Percentiles rank a stretch among this genome's conserved stretches.
Conservation (phyloP, 169 alveolate species). For the Plasmodium billcollinsi region DNA sequence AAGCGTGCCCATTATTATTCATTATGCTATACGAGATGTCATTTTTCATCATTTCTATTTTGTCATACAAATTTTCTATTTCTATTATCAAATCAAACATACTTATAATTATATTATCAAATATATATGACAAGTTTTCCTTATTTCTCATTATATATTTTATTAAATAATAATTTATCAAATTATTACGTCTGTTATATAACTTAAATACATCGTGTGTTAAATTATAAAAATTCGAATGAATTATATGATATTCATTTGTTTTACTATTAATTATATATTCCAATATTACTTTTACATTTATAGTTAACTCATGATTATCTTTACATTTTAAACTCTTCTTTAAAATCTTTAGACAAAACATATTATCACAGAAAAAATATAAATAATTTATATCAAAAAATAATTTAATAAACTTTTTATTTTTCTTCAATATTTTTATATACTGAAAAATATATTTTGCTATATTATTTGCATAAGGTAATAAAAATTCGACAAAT, state of each 20-base stretch:
- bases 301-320: conserved; percentile 21
- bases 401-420: conserved; percentile 34
- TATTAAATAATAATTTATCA: conserved; percentile 33
- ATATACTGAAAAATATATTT: conserved; percentile 43
- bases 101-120: conserved; percentile 41
- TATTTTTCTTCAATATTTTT: conserved; percentile 39
- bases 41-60: too few relatives aligned
- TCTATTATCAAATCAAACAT: conserved; percentile 49
- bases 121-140: conserved; percentile 37
- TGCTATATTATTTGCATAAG: conserved; percentile 4
- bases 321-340: conserved; percentile 26
- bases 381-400: conserved; percentile 62
- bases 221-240: conserved; percentile 29
- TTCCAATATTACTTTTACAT: conserved; percentile 45
- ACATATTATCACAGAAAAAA: conserved; percentile 40
- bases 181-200: conserved; percentile 18
- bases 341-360: conserved; percentile 22
- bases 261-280: conserved; percentile 27
- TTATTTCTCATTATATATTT: conserved; percentile 34
- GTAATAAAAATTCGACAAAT: conserved; percentile 10
- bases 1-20: neutral
- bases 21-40: too few relatives aligned
- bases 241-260: conserved; percentile 51
- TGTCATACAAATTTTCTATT: conserved; percentile 10
- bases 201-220: conserved; percentile 67